Evolutionary conservation across 768 basidiomycete species (phyloP), one percentile per base, ranked within the genome.

Genomic region (Mycena maculata): DNA sequence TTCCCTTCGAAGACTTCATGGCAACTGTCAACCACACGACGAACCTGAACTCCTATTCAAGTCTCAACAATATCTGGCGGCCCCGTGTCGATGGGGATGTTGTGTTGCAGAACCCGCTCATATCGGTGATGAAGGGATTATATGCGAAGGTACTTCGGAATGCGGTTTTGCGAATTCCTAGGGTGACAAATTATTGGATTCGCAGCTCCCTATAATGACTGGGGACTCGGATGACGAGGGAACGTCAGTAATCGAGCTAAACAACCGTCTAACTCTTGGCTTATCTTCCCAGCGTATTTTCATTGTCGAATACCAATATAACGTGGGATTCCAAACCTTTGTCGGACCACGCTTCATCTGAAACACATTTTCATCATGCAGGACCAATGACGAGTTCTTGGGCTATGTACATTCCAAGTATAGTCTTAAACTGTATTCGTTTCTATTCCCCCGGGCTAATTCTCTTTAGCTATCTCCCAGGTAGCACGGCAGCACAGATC

Each of bases 21-120:
- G 53, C 52, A 1, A 82, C 82, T 0, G 69, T 83, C 42, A 76
- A 82, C 61, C 3, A 65, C 20, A 75, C 77, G 28, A 79, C 83
- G 0, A 68, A 62, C 18, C 39, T 81, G 1, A 74, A 81, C 53
- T 58, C 76, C 0, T 80, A 77, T 65, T 48, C 72, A 59, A 75
- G 76, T 28, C 63, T 82, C 33, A 62, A 63, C 0, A 59, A 79
- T 28, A 77, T 79, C 1, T 84, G 80, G 80, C 39, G 72, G 16
- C 84, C 83, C 1, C 36, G 47, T 4, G 18, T 60, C 1, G 58
- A 60, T 9, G 36, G 47, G 1, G 58, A 60, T 15, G 47, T 60
- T 5, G 20, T 60, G 6, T 33, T 15, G 4, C 33, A 15, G 3
- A 33, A 48, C 18, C 47, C 58, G 1, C 8, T 38, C 11, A 20